Percentiles rank a stretch among this genome's conserved stretches.
Evolutionary conservation across 2,329 filamentous ascomycete genomes (phyloP).

Genomic region (Sclerotinia glacialis): DNA sequence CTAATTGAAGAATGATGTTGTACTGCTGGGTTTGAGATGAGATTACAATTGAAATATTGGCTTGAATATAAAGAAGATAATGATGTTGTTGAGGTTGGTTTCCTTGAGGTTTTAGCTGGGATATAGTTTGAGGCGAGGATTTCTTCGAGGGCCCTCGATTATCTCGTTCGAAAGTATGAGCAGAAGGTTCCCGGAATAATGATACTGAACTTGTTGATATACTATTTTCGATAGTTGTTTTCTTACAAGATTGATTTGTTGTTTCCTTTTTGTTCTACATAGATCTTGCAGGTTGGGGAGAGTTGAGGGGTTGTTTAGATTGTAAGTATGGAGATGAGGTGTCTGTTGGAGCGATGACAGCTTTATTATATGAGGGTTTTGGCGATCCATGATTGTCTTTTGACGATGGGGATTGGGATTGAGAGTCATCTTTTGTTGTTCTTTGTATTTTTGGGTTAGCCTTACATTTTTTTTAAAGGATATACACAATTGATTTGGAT

Average conservation of each 20-base stretch:
- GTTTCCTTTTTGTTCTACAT: too few relatives aligned
- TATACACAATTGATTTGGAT: neutral
- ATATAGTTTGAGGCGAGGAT: conserved; percentile 16
- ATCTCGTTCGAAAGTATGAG: conserved; percentile 25
- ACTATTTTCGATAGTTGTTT: too few relatives aligned
- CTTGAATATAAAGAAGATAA: neutral
- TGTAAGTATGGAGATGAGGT: conserved; percentile 24
- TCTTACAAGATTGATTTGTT: too few relatives aligned
- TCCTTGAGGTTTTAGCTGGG: neutral
- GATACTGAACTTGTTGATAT: too few relatives aligned
- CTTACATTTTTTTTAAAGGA: conserved; percentile 9
- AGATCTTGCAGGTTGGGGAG: conserved; percentile 27
- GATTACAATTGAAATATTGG: neutral
- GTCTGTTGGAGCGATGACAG: neutral
- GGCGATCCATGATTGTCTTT: too few relatives aligned
- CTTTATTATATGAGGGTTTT: conserved; percentile 25
- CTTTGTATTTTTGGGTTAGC: conserved; percentile 26
- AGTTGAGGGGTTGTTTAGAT: conserved; percentile 23
- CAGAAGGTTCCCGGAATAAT: too few relatives aligned
- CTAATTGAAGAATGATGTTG: conserved; percentile 49
- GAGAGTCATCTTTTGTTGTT: conserved; percentile 27
- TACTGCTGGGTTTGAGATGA: conserved; percentile 59
- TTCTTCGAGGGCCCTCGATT: conserved; percentile 20
- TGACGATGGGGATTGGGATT: neutral
- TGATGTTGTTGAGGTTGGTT: conserved; percentile 3